Conservation (phyloP, 2,329 filamentous ascomycete species). For the Cladosporium halotolerans region DNA sequence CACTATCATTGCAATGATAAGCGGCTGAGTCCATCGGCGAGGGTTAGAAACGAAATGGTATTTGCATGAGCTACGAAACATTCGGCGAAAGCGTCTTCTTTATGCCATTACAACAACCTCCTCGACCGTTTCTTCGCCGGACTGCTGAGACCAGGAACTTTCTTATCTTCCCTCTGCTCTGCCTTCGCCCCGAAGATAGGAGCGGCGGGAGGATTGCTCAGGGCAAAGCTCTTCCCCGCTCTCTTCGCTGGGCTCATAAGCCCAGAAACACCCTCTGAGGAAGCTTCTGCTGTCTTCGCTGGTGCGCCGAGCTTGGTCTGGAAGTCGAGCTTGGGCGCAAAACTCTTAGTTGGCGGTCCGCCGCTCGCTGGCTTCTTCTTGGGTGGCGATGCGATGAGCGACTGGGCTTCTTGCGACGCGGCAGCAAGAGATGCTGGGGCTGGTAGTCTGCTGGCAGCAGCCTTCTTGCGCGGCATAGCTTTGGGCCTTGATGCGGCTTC, state of each 20-base stretch:
- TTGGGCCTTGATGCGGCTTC: slow-evolving; percentile 2
- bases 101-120: slow-evolving; percentile 17
- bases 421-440: slow-evolving; percentile 13
- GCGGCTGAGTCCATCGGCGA: no score
- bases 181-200: background rate
- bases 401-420: background rate
- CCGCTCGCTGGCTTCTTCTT: slow-evolving; percentile 19
- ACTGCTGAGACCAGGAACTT: slow-evolving; percentile 16
- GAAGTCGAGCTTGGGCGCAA: slow-evolving; percentile 23
- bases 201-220: background rate
- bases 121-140: slow-evolving; percentile 29
- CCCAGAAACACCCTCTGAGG: background rate
- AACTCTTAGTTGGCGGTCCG: slow-evolving; percentile 4
- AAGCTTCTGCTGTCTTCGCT: background rate
- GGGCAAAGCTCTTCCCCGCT: background rate
- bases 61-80: background rate
- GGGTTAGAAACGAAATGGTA: no score
- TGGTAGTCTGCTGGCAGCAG: slow-evolving; percentile 17
- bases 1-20: no score
- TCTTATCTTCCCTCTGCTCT: slow-evolving; percentile 8
- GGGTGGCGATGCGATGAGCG: slow-evolving; percentile 25
- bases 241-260: slow-evolving; percentile 9
- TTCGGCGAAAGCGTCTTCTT: background rate
- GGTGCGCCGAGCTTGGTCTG: slow-evolving; percentile 8
- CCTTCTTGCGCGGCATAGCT: slow-evolving; percentile 12